phyloP scores from a whole-genome alignment of 495 filamentous ascomycete species.

The Xeromyces bisporus region DNA sequence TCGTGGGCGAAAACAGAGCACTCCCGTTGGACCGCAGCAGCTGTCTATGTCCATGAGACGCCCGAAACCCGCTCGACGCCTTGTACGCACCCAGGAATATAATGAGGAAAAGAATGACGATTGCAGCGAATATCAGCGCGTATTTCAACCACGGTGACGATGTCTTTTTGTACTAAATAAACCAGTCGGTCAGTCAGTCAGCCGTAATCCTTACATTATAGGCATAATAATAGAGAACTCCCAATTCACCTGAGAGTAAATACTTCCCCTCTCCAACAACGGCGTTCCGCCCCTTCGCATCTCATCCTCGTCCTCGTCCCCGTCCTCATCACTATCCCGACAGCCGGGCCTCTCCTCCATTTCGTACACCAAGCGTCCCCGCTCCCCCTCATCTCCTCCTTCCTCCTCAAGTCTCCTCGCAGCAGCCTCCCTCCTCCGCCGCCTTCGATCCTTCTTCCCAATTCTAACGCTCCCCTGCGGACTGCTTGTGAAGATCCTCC shows the following conservation, averaged over 20 bases:
- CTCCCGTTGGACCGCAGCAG: conserved; percentile 44
- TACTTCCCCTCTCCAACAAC: conserved; percentile 28
- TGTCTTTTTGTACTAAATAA: neutral
- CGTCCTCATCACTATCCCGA: conserved; percentile 40
- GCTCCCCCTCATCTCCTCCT: conserved; percentile 31
- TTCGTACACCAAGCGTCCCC: conserved; percentile 68
- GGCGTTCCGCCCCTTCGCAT: conserved; percentile 15
- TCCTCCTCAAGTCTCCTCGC: conserved; percentile 31
- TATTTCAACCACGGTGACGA: conserved; percentile 17
- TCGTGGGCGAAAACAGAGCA: conserved; percentile 73
- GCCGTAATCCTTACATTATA: too few relatives aligned
- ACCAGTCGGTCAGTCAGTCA: too few relatives aligned
- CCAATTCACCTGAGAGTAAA: conserved; percentile 14
- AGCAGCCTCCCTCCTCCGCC: conserved; percentile 28
- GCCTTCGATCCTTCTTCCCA: conserved; percentile 38
- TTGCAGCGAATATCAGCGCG: conserved; percentile 17
- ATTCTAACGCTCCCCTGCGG: conserved; percentile 26
- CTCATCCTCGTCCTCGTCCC: neutral
- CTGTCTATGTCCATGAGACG: conserved; percentile 7
- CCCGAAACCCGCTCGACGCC: conserved; percentile 24
- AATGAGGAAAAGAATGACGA: conserved; percentile 34
- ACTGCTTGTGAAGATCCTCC: conserved; percentile 28
- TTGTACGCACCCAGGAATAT: conserved; percentile 38
- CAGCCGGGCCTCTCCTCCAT: conserved; percentile 74
- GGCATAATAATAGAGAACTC: too few relatives aligned